Evolutionary conservation across 495 filamentous ascomycete genomes (phyloP), one percentile per base, ranked within the genome.

Genomic region (Trichoderma asperelloides): DNA sequence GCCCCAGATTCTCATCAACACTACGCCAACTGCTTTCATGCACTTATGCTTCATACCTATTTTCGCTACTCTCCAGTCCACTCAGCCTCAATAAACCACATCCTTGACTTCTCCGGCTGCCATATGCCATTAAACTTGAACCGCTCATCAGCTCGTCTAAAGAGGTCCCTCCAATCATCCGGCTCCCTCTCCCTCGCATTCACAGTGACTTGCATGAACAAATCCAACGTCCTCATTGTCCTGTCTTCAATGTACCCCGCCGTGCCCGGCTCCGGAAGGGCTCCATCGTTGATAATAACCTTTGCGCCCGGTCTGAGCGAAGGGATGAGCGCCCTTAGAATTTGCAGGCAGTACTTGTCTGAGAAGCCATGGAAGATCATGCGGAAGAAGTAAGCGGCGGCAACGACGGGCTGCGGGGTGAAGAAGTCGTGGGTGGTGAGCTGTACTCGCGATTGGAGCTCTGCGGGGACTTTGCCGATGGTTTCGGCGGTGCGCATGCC

Each of bases 321-420:
- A 18, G 83, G 82, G 27, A 83, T 79, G 39, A 87, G 70, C 9
- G 77, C 75, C 62, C 73, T 74, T 39, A 88, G 74, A 57, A 86
- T 82, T 66, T 80, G 77, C 7, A 80, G 65, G 6, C 74, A 76
- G 69, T 85, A 85, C 68, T 83, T 80, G 66, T 86, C 82, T 30
- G 81, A 77, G 74, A 84, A 82, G 69, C 85, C 80, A 66, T 86
- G 85, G 71, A 87, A 73, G 64, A 83, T 81, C 71, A 78, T 80
- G n/a, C 84, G 80, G 66, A 82, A 80, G 62, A 85, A 71, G 67
- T 85, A 86, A 4, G 75, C 72, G 40, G 82, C 78, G 13, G 84
- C 84, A 0, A 72, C 72, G 37, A 72, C 74, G 49, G 84, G 75
- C 23, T 84, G 81, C 66, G 75, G 71, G 0, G 75, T 75, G 70